These are phyloP conservation scores for Talaromyces funiculosus DNA, from an alignment of 2,329 filamentous ascomycete species.

Conservation along the genomic window DNA sequence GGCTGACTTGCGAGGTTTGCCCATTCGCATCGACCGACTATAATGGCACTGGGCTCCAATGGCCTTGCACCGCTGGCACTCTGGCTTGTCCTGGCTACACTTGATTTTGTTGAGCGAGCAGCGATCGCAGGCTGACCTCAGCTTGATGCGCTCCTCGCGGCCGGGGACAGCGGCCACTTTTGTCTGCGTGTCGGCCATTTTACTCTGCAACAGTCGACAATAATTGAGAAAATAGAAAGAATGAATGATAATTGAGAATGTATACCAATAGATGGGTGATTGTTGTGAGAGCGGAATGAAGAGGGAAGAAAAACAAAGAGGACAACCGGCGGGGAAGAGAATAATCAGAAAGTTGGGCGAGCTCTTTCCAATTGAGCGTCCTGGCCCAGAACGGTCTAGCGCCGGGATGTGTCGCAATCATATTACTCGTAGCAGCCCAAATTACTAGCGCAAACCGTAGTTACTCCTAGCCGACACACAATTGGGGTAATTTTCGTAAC, in stretches of 20 bases:
- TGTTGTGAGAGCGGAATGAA: not conserved
- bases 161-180: constrained; percentile 1
- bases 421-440: not conserved
- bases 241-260: not conserved
- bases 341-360: not conserved
- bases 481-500: not conserved
- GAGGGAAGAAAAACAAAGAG: not conserved
- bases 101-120: constrained; percentile 17
- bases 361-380: not conserved
- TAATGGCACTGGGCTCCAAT: constrained; percentile 16
- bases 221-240: not conserved
- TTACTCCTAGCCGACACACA: not conserved
- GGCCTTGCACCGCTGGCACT: constrained; percentile 14
- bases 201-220: not conserved
- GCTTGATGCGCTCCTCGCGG: constrained; percentile 14
- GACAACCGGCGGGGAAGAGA: not conserved
- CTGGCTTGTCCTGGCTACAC: constrained; percentile 16
- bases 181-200: constrained; percentile 3
- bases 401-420: not conserved
- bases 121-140: constrained; percentile 14
- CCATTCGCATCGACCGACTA: constrained; percentile 16
- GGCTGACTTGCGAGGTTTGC: constrained; percentile 15
- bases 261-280: not conserved
- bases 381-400: not conserved
- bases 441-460: not conserved